These are phyloP conservation scores for Vaccinium macrocarpon DNA, from an alignment of 148 eudicot species.

Conservation along the genomic window DNA sequence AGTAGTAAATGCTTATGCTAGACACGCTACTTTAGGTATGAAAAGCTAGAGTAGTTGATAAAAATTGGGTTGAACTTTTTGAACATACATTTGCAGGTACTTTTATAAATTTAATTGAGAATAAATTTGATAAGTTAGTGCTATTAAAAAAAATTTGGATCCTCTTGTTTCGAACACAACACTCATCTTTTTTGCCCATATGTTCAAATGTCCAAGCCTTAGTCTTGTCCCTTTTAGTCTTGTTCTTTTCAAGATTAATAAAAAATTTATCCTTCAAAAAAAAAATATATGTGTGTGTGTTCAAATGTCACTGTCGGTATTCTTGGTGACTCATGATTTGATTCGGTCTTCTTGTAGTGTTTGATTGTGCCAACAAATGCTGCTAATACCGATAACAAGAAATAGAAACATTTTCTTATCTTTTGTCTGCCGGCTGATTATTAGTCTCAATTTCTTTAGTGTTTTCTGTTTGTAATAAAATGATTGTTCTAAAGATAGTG, in stretches of 20 bases:
- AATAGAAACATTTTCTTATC: background rate
- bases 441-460: background rate
- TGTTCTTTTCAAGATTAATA: no score
- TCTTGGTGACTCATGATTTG: background rate
- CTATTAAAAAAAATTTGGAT: background rate
- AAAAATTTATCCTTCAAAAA: no score
- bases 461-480: background rate
- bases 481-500: background rate
- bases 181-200: background rate
- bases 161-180: background rate
- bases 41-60: background rate
- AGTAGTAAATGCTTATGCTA: background rate
- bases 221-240: no score
- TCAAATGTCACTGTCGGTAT: background rate
- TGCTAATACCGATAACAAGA: background rate
- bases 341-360: background rate
- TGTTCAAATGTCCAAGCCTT: background rate
- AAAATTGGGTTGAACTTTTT: background rate
- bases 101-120: background rate
- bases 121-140: background rate
- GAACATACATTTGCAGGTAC: background rate
- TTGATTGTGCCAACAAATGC: conserved; percentile 4
- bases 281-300: no score
- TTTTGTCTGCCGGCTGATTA: background rate
- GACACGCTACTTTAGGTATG: background rate